Evolutionary conservation across 192 early-diverging fungal species (phyloP).

Genomic region (Backusella liffmaniae): DNA sequence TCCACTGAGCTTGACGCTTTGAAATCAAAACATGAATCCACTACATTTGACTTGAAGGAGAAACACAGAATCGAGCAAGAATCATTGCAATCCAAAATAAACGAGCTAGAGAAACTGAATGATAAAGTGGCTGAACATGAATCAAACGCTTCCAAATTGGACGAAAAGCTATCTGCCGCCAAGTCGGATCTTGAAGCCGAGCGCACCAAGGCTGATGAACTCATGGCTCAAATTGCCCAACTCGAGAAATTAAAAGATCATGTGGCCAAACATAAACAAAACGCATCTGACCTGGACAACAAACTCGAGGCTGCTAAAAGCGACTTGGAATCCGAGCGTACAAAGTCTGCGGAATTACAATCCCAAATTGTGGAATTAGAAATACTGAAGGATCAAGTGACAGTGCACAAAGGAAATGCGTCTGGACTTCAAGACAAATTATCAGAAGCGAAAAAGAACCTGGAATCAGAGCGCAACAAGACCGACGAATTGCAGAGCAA

Average conservation of each 20-base stretch:
- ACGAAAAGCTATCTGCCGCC: neutral
- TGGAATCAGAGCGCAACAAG: neutral
- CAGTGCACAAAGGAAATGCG: neutral
- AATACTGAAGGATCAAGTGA: neutral
- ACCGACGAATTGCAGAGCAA: neutral
- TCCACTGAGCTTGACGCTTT: neutral
- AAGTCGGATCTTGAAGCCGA: slow-evolving; percentile 10
- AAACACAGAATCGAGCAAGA: neutral
- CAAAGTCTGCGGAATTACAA: neutral
- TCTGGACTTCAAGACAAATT: neutral
- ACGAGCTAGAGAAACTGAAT: neutral
- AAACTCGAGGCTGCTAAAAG: neutral
- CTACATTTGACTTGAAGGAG: neutral
- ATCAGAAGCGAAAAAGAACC: neutral
- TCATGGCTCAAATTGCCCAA: neutral
- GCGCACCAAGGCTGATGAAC: neutral
- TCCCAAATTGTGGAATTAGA: slow-evolving; percentile 1
- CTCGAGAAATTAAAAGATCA: neutral
- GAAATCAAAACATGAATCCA: neutral
- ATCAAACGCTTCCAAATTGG: neutral
- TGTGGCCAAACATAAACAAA: neutral
- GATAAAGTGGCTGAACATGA: slow-evolving; percentile 5
- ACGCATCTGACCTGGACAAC: neutral
- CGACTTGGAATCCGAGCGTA: neutral
- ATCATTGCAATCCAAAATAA: neutral